phyloP scores from a whole-genome alignment of 805 yeast species.

The Starmerella geochares region DNA sequence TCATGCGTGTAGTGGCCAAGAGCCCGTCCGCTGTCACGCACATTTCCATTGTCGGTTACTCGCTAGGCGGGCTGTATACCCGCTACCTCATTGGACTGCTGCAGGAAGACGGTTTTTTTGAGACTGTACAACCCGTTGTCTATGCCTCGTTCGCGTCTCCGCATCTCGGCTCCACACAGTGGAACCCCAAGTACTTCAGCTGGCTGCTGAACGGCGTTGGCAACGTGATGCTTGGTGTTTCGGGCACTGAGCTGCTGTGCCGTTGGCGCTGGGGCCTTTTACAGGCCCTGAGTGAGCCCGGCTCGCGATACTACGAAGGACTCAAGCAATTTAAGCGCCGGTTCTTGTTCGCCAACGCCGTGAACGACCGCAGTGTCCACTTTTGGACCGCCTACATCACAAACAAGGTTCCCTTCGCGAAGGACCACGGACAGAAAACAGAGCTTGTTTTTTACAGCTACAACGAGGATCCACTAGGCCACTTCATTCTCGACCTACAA shows the following conservation, averaged over 20 bases:
- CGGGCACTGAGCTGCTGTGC: slow-evolving; percentile 63
- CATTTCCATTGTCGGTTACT: slow-evolving; percentile 73
- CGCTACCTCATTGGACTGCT: slow-evolving; percentile 67
- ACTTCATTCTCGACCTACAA: slow-evolving; percentile 9
- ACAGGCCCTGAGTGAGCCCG: slow-evolving; percentile 43
- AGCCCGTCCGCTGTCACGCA: slow-evolving; percentile 39
- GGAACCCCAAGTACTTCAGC: slow-evolving; percentile 3
- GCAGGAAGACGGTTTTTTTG: slow-evolving; percentile 43
- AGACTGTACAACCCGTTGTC: slow-evolving; percentile 46
- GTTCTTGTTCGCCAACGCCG: slow-evolving; percentile 57
- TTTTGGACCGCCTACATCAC: slow-evolving; percentile 76
- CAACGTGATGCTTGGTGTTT: slow-evolving; percentile 46
- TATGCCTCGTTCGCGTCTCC: slow-evolving; percentile 70
- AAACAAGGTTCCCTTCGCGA: slow-evolving; percentile 54
- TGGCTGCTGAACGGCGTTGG: slow-evolving; percentile 48
- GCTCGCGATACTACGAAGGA: slow-evolving; percentile 42
- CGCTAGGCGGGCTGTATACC: slow-evolving; percentile 73
- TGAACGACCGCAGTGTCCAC: slow-evolving; percentile 77
- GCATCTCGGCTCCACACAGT: slow-evolving; percentile 38
- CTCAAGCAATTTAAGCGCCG: slow-evolving; percentile 48
- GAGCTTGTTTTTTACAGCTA: slow-evolving; percentile 9
- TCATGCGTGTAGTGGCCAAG: slow-evolving; percentile 35
- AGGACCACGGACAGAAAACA: not conserved
- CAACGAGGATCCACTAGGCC: slow-evolving; percentile 4
- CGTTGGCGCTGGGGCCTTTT: slow-evolving; percentile 37